These are phyloP conservation scores for Eimeria falciformis DNA, from an alignment of 169 alveolate species.

Conservation along the genomic window DNA sequence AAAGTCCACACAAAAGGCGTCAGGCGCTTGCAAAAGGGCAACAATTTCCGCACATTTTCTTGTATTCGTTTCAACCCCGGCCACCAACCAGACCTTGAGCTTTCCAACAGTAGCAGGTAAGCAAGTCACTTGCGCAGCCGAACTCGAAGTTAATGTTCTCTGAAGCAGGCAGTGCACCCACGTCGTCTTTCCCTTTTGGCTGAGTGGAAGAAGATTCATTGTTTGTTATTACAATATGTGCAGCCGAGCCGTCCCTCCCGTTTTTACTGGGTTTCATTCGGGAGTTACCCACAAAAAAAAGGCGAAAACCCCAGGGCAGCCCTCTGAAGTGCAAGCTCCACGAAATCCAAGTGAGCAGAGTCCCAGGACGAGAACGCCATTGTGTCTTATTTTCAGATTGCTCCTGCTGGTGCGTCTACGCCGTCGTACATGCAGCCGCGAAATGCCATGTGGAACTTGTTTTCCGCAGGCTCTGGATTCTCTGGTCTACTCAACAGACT, in stretches of 20 bases:
- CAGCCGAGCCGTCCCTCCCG: conserved; percentile 23
- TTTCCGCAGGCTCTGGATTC: conserved; percentile 41
- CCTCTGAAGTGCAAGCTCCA: background rate
- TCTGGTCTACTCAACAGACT: conserved; percentile 8
- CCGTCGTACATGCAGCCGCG: too few species aligned
- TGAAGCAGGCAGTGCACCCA: background rate
- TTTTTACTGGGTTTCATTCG: conserved; percentile 10
- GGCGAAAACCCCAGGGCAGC: background rate
- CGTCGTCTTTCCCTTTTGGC: too few species aligned
- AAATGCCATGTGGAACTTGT: too few species aligned
- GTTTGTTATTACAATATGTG: background rate
- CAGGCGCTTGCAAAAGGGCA: background rate
- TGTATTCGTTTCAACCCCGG: conserved; percentile 23
- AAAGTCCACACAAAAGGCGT: background rate
- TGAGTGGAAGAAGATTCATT: background rate
- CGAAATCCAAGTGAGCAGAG: background rate
- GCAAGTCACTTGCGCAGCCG: background rate
- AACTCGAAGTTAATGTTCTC: background rate
- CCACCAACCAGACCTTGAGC: background rate
- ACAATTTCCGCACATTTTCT: background rate
- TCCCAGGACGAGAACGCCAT: background rate
- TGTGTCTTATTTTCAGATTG: background rate
- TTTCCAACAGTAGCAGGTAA: conserved; percentile 41
- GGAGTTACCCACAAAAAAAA: background rate
- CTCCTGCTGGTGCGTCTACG: too few species aligned